Percentiles rank a stretch among this genome's conserved stretches.
Conservation (phyloP, 78 protist species). For the Acrasis kona region DNA sequence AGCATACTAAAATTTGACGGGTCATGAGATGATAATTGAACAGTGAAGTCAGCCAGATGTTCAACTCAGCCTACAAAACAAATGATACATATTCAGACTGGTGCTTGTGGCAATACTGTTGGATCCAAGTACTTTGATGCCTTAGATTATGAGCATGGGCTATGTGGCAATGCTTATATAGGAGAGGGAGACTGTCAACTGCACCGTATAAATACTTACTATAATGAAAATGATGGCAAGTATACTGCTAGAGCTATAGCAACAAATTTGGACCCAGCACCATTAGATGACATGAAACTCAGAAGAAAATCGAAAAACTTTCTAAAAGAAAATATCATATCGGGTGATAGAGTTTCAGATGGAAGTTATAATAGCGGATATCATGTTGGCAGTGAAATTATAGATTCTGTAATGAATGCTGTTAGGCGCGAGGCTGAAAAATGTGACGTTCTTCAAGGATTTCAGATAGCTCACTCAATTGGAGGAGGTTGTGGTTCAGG, state of each 20-base stretch:
- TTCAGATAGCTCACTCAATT: slow-evolving; percentile 95
- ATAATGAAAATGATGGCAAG: slow-evolving; percentile 92
- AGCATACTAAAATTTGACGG: no score
- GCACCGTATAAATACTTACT: slow-evolving; percentile 94
- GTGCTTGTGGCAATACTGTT: slow-evolving; percentile 96
- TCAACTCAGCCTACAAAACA: no score
- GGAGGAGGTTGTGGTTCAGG: slow-evolving; percentile 99
- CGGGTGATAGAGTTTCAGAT: no score
- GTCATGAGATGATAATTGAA: no score
- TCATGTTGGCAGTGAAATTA: no score
- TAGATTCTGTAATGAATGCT: no score
- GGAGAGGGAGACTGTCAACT: slow-evolving; percentile 83
- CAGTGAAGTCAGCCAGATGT: no score
- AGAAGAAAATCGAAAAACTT: no score
- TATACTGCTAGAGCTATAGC: slow-evolving; percentile 90
- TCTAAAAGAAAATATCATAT: no score
- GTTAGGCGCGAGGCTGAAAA: slow-evolving; percentile 95
- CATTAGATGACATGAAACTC: no score
- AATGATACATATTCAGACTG: no score
- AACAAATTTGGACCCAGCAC: slow-evolving; percentile 95
- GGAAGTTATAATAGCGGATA: no score
- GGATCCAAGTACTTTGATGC: slow-evolving; percentile 83
- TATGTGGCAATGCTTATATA: slow-evolving; percentile 81
- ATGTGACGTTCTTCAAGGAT: slow-evolving; percentile 97
- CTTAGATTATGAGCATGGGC: slow-evolving; percentile 91